phyloP scores from a whole-genome alignment of 352 stramenopile genomes.

The Aphanomyces cochlioides region DNA sequence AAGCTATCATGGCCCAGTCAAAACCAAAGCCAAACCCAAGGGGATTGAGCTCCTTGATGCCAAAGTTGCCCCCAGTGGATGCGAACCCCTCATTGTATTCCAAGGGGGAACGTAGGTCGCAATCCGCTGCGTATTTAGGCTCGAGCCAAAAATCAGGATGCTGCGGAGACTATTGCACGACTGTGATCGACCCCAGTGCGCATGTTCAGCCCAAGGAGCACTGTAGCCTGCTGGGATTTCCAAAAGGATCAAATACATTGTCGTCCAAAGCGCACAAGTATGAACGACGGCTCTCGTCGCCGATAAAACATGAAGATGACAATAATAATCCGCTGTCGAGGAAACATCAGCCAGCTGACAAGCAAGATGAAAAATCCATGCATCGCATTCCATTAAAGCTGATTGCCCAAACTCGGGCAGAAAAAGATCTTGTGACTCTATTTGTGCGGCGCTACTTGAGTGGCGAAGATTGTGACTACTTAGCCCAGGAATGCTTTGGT shows the following conservation, averaged over 20 bases:
- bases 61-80: conserved; percentile 35
- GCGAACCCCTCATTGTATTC: conserved; percentile 50
- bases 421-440: conserved; percentile 74
- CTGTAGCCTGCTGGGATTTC: conserved; percentile 15
- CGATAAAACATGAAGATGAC: conserved; percentile 26
- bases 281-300: conserved; percentile 7
- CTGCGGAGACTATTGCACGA: conserved; percentile 61
- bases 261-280: conserved; percentile 4
- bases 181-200: conserved; percentile 35
- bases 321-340: conserved; percentile 23
- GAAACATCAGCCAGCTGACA: background rate
- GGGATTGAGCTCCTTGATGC: conserved; percentile 31
- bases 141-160: conserved; percentile 75
- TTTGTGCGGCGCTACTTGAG: conserved; percentile 74
- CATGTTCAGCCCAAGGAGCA: background rate
- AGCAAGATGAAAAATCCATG: background rate
- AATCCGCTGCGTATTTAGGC: conserved; percentile 60
- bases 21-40: conserved; percentile 38
- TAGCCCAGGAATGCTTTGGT: conserved; percentile 59
- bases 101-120: conserved; percentile 44
- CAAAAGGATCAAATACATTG: background rate
- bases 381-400: conserved; percentile 75
- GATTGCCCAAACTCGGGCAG: conserved; percentile 67
- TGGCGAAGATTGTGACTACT: conserved; percentile 70
- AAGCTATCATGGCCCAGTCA: conserved; percentile 65